These are phyloP conservation scores for Mycena pura DNA, from an alignment of 768 basidiomycete species.

Conservation along the genomic window DNA sequence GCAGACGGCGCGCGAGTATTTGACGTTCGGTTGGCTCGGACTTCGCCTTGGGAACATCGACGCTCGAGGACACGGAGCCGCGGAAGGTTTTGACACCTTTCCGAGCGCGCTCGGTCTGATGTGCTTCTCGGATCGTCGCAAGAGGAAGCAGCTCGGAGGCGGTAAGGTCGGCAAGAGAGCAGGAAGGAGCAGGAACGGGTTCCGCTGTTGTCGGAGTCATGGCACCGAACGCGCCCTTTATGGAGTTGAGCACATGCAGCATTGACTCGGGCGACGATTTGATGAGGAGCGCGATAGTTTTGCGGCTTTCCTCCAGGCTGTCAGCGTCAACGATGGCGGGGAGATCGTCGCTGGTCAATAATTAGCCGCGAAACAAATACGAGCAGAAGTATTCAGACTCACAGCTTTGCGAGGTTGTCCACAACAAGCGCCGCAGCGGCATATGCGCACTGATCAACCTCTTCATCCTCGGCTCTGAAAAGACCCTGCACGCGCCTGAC, in stretches of 20 bases:
- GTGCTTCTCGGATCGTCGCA: background rate
- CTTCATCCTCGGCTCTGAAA: background rate
- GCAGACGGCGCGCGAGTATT: background rate
- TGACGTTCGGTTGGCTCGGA: background rate
- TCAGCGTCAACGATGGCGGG: background rate
- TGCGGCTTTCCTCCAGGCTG: background rate
- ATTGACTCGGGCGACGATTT: background rate
- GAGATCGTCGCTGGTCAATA: background rate
- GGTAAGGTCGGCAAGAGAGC: background rate
- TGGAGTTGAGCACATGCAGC: background rate
- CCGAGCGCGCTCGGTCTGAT: background rate
- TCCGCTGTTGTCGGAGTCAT: background rate
- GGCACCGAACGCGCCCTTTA: background rate
- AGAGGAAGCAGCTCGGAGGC: background rate
- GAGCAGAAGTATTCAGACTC: background rate
- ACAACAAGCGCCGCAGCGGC: background rate
- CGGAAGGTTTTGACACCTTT: background rate
- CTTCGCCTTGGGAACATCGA: too few relatives aligned
- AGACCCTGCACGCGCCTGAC: background rate
- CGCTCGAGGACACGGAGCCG: background rate
- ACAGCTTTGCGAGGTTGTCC: background rate
- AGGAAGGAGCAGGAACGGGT: background rate
- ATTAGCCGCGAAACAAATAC: background rate
- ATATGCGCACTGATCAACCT: background rate
- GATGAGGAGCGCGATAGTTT: background rate